Evolutionary conservation across 176 grass and related monocot genomes (phyloP).

Genomic region (Themeda triandra): DNA sequence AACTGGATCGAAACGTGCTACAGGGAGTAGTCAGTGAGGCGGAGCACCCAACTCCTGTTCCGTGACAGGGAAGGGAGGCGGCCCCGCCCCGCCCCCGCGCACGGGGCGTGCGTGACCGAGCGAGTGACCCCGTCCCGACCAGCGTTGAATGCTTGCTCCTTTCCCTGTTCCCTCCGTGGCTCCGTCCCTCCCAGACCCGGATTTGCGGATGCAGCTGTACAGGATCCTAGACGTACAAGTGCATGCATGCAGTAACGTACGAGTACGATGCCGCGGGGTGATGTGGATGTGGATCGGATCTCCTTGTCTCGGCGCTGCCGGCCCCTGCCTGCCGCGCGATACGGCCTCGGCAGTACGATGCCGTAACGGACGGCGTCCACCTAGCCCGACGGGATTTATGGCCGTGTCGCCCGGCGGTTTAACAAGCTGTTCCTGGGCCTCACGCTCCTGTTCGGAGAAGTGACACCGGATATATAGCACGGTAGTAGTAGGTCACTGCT

Average conservation of each 20-base stretch:
- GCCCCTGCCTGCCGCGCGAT: not conserved
- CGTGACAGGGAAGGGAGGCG: not conserved
- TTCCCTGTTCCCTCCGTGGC: not conserved
- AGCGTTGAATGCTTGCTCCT: not conserved
- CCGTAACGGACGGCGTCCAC: not conserved
- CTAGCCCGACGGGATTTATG: constrained; percentile 2
- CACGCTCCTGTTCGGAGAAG: no score
- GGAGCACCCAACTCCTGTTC: not conserved
- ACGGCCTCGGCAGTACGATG: not conserved
- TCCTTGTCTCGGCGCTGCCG: not conserved
- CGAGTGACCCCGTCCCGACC: not conserved
- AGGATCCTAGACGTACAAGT: not conserved
- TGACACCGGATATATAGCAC: no score
- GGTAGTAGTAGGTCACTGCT: no score
- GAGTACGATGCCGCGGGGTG: not conserved
- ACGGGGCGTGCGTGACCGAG: not conserved
- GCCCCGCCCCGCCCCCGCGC: not conserved
- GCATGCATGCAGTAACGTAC: not conserved
- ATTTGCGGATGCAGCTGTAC: constrained; percentile 1
- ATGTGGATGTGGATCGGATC: not conserved
- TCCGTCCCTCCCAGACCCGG: not conserved
- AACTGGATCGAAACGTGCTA: not conserved
- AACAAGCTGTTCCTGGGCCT: not conserved
- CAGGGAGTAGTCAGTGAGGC: not conserved
- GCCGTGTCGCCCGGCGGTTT: not conserved